Conservation (phyloP, 1,284 basidiomycete genomes). For the Heliocybe sulcata region DNA sequence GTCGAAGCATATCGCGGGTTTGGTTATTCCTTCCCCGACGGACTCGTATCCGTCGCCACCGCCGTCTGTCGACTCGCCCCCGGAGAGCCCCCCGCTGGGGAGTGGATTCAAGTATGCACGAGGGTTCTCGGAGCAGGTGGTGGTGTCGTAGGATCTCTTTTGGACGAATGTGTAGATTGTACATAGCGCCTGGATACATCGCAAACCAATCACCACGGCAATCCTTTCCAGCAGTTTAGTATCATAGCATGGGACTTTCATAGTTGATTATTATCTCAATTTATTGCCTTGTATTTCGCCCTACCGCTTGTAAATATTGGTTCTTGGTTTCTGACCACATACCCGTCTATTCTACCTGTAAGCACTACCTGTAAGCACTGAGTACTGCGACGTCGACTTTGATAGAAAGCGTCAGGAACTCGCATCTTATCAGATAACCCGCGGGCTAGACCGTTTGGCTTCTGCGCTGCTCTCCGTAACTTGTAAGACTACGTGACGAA, state of each 20-base stretch:
- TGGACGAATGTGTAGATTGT: neutral
- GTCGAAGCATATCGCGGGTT: conserved; percentile 1
- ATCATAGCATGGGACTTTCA: neutral
- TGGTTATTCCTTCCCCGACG: conserved; percentile 26
- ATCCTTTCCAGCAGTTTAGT: neutral
- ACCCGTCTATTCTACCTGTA: too few species aligned
- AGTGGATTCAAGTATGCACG: neutral
- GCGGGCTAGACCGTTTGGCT: neutral
- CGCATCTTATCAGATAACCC: neutral
- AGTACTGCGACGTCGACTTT: neutral
- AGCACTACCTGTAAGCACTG: too few species aligned
- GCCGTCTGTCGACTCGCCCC: conserved; percentile 65
- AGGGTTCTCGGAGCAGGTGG: neutral
- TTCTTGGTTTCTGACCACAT: neutral
- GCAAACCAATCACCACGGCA: neutral
- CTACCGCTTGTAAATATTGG: neutral
- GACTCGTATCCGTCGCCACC: conserved; percentile 75
- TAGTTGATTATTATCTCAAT: neutral
- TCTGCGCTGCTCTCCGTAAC: neutral
- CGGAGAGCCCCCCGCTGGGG: conserved; percentile 17
- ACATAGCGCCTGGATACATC: neutral
- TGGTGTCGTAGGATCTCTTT: neutral
- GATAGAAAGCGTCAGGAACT: neutral
- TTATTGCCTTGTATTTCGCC: neutral
- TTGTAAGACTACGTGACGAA: neutral